These are phyloP conservation scores for Trichoderma semiorbis DNA, from an alignment of 2,329 filamentous ascomycete genomes.

Conservation along the genomic window DNA sequence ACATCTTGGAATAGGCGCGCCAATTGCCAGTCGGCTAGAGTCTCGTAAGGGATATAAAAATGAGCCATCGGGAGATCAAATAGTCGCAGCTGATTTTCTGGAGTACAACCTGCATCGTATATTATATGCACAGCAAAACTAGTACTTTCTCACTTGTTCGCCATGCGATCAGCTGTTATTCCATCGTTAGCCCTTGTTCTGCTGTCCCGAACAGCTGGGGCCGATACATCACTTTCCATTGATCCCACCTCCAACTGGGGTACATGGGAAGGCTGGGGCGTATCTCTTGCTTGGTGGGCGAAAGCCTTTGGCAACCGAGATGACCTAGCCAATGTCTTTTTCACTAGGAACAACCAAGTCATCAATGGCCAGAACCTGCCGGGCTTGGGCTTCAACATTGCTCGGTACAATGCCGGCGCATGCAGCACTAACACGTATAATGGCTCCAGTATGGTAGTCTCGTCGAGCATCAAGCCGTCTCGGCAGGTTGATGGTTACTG, in stretches of 20 bases:
- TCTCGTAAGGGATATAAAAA: background rate
- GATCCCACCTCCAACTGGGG: conserved; percentile 4
- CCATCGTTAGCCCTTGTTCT: background rate
- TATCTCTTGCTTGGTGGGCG: conserved; percentile 12
- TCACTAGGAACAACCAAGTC: background rate
- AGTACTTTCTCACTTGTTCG: background rate
- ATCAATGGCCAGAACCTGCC: background rate
- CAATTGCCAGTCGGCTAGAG: background rate
- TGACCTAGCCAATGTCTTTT: background rate
- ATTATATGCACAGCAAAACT: background rate
- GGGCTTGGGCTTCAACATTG: conserved; percentile 8
- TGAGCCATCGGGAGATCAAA: background rate
- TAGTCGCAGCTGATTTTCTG: background rate
- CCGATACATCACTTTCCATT: background rate
- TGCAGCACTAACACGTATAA: background rate
- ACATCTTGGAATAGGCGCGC: background rate
- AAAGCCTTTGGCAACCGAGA: conserved; percentile 7
- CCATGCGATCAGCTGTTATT: background rate
- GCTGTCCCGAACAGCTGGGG: background rate
- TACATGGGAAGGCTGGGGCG: conserved; percentile 9
- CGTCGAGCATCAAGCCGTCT: background rate
- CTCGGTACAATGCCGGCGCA: background rate
- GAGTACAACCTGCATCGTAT: background rate
- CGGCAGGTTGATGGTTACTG: background rate
- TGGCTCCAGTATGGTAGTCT: conserved; percentile 6